A percentile compares a stretch with the other conserved stretches of the same genome.
These are phyloP conservation scores for Dipteronia sinensis DNA, from an alignment of 345 rosid genomes.

Conservation along the genomic window DNA sequence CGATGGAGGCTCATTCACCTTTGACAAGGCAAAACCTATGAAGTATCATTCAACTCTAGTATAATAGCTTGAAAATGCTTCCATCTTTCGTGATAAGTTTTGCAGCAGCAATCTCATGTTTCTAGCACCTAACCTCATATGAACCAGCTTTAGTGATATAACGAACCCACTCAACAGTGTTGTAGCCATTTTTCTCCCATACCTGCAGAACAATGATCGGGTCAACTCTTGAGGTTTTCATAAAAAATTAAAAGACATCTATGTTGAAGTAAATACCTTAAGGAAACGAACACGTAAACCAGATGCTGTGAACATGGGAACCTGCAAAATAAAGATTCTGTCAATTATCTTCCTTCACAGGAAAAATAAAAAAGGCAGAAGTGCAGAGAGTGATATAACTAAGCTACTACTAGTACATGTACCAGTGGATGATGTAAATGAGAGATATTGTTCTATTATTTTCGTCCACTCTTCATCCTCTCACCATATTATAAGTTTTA, in stretches of 20 bases:
- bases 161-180: conserved; percentile 98
- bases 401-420: background rate
- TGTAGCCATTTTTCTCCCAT: conserved; percentile 99
- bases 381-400: background rate
- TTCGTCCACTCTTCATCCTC: background rate
- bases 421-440: background rate
- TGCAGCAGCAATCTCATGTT: conserved; percentile 11
- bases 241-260: background rate
- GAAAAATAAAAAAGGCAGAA: background rate
- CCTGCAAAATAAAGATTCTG: conserved; percentile 44
- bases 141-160: conserved; percentile 98
- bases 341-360: background rate
- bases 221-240: conserved; percentile 8
- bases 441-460: background rate
- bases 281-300: conserved; percentile 97
- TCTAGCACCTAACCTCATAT: conserved; percentile 93
- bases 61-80: conserved; percentile 12
- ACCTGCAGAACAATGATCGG: conserved; percentile 52
- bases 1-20: conserved; percentile 22
- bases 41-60: conserved; percentile 10
- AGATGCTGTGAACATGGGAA: conserved; percentile 99
- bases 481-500: background rate
- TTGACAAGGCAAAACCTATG: background rate
- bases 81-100: background rate
- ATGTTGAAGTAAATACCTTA: conserved; percentile 50